Conservation (phyloP, 148 eudicot species). For the Persicaria tinctoria region DNA sequence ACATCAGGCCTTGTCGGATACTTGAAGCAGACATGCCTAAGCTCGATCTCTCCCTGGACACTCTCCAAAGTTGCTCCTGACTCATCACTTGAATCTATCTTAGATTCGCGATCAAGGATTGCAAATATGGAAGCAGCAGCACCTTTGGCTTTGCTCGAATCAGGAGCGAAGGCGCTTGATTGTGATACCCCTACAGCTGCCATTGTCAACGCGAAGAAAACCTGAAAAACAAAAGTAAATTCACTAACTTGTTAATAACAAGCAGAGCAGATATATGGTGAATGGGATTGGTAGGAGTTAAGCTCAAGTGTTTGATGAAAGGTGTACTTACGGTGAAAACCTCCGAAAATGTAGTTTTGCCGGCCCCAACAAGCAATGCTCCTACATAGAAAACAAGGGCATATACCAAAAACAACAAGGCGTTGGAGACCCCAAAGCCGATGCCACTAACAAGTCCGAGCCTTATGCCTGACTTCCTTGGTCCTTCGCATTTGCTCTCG, state of each 20-base stretch:
- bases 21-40: conserved; percentile 46
- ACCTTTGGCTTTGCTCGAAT: conserved; percentile 46
- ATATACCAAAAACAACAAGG: conserved; percentile 34
- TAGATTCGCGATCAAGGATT: conserved; percentile 54
- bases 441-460: conserved; percentile 51
- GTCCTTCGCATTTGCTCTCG: conserved; percentile 45
- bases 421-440: conserved; percentile 41
- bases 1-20: conserved; percentile 63
- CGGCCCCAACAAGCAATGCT: conserved; percentile 45
- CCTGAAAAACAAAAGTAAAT: conserved; percentile 25
- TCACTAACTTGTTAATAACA: not conserved
- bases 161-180: conserved; percentile 42
- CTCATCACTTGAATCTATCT: conserved; percentile 60
- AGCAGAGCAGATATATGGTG: not conserved
- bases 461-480: conserved; percentile 37
- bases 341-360: conserved; percentile 34
- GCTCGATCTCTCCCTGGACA: conserved; percentile 59
- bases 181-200: conserved; percentile 46
- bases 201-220: conserved; percentile 59
- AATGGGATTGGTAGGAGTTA: not conserved
- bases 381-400: conserved; percentile 50
- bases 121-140: conserved; percentile 54
- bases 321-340: conserved; percentile 44
- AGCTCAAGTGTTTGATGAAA: not conserved
- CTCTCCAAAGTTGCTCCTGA: conserved; percentile 41